Evolutionary conservation across 192 early-diverging fungal genomes (phyloP).

Genomic region (Coemansia sp.): DNA sequence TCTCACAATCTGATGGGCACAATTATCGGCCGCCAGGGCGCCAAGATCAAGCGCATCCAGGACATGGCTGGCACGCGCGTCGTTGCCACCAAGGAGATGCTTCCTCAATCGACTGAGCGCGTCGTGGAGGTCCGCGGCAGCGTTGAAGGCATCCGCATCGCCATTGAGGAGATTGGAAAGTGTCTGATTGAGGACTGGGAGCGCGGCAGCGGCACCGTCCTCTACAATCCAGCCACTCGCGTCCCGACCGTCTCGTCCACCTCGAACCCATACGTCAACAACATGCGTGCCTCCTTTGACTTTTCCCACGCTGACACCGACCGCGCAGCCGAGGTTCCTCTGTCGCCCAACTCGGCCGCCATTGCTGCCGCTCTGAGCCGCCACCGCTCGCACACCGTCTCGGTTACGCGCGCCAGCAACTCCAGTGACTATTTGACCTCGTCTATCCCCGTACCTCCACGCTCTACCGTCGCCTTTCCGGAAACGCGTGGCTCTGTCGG

Average conservation of each 20-base stretch:
- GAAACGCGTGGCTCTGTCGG: conserved; percentile 18
- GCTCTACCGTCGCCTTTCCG: conserved; percentile 32
- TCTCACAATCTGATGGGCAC: conserved; percentile 88
- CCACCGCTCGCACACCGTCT: conserved; percentile 57
- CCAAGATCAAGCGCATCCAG: conserved; percentile 96
- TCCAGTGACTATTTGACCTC: conserved; percentile 36
- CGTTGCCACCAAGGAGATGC: conserved; percentile 85
- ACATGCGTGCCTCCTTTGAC: conserved; percentile 44
- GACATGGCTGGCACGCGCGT: conserved; percentile 84
- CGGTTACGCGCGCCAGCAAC: conserved; percentile 38
- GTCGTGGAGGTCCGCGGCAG: conserved; percentile 85
- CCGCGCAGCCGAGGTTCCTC: conserved; percentile 26
- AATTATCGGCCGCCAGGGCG: conserved; percentile 91
- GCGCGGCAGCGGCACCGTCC: conserved; percentile 77
- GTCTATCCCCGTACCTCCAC: conserved; percentile 53
- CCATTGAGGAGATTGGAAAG: conserved; percentile 82
- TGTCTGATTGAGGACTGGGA: conserved; percentile 84
- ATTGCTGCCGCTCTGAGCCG: conserved; percentile 42
- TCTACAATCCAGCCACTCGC: conserved; percentile 75
- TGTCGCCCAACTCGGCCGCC: conserved; percentile 21
- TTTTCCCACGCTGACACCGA: conserved; percentile 45
- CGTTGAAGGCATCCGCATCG: conserved; percentile 80
- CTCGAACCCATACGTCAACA: conserved; percentile 57
- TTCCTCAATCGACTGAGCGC: conserved; percentile 93
- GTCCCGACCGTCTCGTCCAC: conserved; percentile 53